Evolutionary conservation across 306 rosid species (phyloP).

Genomic region (Citrullus mucosospermus): DNA sequence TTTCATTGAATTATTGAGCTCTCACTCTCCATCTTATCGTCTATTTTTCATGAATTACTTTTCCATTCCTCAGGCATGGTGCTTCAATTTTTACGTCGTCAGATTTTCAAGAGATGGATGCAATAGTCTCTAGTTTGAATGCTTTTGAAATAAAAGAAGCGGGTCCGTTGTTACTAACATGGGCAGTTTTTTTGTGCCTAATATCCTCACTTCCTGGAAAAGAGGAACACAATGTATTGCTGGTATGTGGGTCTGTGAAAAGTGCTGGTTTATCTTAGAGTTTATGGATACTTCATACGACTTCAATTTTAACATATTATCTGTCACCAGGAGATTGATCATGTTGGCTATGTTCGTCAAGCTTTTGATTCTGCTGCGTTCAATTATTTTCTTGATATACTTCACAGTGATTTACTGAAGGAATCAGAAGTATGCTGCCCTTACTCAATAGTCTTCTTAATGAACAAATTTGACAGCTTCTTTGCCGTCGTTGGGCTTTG

Average conservation of each 20-base stretch:
- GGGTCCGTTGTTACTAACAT: constrained; percentile 69
- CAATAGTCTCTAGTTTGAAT: constrained; percentile 51
- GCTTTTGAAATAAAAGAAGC: constrained; percentile 66
- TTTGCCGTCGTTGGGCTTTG: not conserved
- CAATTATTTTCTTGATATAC: constrained; percentile 53
- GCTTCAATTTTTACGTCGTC: constrained; percentile 31
- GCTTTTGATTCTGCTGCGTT: constrained; percentile 71
- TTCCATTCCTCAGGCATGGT: constrained; percentile 45
- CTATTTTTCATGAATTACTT: not conserved
- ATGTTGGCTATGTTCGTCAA: constrained; percentile 80
- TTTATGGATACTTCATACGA: not conserved
- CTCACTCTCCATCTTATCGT: not conserved
- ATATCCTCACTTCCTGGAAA: constrained; percentile 72
- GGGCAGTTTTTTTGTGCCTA: constrained; percentile 87
- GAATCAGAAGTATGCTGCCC: constrained; percentile 66
- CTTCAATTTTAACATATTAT: not conserved
- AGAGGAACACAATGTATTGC: constrained; percentile 46
- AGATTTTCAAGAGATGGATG: constrained; percentile 83
- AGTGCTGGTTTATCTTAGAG: constrained; percentile 8
- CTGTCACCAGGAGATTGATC: constrained; percentile 73
- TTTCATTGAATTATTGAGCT: not conserved
- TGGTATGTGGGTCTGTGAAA: constrained; percentile 34
- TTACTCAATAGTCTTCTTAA: constrained; percentile 2
- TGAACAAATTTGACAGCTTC: not conserved
- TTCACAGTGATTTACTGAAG: constrained; percentile 62